A percentile compares a stretch with the other conserved stretches of the same genome.
phyloP scores from a whole-genome alignment of 2,329 filamentous ascomycete genomes.

The Pyrenophora tritici-repentis region DNA sequence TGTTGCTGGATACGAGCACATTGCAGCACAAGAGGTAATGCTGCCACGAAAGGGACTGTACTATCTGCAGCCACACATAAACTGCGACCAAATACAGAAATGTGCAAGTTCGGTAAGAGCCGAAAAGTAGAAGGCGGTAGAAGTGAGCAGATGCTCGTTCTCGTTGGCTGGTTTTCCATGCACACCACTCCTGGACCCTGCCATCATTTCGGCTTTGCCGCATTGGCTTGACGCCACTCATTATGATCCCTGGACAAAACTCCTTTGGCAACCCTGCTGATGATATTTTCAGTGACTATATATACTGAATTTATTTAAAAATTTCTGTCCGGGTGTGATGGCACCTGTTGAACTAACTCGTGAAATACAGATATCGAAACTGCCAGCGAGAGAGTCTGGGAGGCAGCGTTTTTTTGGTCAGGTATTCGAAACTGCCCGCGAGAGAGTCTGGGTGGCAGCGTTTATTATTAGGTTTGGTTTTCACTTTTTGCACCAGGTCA shows the following conservation, averaged over 20 bases:
- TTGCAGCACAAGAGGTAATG: too few species aligned
- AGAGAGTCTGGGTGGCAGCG: too few species aligned
- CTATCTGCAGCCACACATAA: too few species aligned
- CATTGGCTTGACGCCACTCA: neutral
- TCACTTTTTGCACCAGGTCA: too few species aligned
- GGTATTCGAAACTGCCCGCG: too few species aligned
- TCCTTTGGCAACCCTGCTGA: neutral
- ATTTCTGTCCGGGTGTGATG: neutral
- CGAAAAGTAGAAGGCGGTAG: too few species aligned
- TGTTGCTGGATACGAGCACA: too few species aligned
- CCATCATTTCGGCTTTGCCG: neutral
- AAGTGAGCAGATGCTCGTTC: neutral
- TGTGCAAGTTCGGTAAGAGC: neutral
- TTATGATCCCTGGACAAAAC: neutral
- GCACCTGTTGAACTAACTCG: neutral
- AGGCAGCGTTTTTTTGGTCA: too few species aligned
- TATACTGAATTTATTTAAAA: neutral
- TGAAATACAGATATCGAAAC: too few species aligned
- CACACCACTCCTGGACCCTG: neutral
- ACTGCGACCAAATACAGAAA: neutral
- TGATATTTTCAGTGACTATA: neutral
- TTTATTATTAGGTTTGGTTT: too few species aligned
- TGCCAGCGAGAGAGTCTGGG: too few species aligned
- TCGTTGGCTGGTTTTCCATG: neutral
- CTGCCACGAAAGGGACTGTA: too few species aligned